Evolutionary conservation across 495 filamentous ascomycete species (phyloP).

Genomic region (Chaetomium tenue): DNA sequence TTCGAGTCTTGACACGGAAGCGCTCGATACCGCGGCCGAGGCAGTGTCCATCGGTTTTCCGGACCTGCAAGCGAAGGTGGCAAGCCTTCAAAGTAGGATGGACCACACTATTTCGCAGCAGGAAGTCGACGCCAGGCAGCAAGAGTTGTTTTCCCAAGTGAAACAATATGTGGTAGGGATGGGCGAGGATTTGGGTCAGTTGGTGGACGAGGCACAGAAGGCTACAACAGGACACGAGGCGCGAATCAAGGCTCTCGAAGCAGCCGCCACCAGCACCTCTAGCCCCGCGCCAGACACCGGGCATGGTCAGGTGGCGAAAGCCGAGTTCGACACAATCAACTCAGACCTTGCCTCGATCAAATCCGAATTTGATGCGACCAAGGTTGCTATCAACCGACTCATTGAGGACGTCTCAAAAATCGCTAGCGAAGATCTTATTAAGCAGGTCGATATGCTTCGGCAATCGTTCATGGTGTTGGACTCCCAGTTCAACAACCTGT

Average conservation of each 20-base stretch:
- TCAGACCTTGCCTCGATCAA: slow-evolving; percentile 4
- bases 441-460: slow-evolving; percentile 10
- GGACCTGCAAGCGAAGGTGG: slow-evolving; percentile 8
- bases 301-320: background rate
- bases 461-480: slow-evolving; percentile 22
- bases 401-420: background rate
- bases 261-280: too few relatives aligned
- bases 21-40: slow-evolving; percentile 15
- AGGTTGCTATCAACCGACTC: background rate
- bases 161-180: background rate
- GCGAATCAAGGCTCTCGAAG: background rate
- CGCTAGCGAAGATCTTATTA: background rate
- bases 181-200: background rate
- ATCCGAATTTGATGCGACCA: slow-evolving; percentile 6
- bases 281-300: background rate
- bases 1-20: slow-evolving; percentile 16
- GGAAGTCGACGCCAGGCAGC: slow-evolving; percentile 5
- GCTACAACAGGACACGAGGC: background rate
- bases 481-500: slow-evolving; percentile 32
- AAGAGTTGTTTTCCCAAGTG: background rate
- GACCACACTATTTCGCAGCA: background rate
- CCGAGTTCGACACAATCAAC: background rate
- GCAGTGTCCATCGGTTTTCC: slow-evolving; percentile 17
- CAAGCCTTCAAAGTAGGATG: slow-evolving; percentile 11
- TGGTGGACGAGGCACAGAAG: background rate